Percentiles rank a stretch among this genome's conserved stretches.
Evolutionary conservation across 176 grass and related monocot species (phyloP).

Genomic region (Poa annua): DNA sequence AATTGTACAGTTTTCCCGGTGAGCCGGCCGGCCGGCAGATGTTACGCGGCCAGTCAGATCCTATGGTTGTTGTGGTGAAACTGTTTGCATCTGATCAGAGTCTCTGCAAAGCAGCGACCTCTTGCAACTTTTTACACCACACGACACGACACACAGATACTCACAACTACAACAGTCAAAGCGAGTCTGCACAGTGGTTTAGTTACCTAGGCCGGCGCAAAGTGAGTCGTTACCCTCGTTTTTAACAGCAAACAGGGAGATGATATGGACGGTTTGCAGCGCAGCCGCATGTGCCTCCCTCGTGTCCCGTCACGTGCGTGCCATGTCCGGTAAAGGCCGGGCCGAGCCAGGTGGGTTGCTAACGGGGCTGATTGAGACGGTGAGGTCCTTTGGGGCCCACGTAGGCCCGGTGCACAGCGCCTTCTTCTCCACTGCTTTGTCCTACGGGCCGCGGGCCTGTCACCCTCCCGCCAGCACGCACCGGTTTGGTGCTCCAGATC

Average conservation of each 20-base stretch:
- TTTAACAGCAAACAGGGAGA: neutral
- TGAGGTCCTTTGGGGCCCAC: neutral
- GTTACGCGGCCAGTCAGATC: neutral
- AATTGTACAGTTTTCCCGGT: too few relatives aligned
- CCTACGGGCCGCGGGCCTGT: neutral
- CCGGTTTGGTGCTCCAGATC: neutral
- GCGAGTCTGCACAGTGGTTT: neutral
- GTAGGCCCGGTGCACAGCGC: neutral
- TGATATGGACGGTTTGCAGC: neutral
- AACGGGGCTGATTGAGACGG: neutral
- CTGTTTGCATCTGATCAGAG: neutral
- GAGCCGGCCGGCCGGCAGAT: neutral
- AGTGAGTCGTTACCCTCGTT: neutral
- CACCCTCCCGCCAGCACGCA: constrained; percentile 1
- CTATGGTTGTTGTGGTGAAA: neutral
- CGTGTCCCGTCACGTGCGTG: constrained; percentile 31
- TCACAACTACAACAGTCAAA: constrained; percentile 23
- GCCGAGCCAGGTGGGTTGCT: neutral
- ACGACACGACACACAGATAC: neutral
- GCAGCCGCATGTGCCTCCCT: neutral
- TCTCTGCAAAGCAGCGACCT: neutral
- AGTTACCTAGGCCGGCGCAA: neutral
- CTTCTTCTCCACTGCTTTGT: neutral
- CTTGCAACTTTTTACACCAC: neutral
- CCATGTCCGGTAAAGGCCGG: constrained; percentile 41